Evolutionary conservation across 139 green algal genomes (phyloP), one percentile per base, ranked within the genome.

Genomic region (Parachlorella kessleri): DNA sequence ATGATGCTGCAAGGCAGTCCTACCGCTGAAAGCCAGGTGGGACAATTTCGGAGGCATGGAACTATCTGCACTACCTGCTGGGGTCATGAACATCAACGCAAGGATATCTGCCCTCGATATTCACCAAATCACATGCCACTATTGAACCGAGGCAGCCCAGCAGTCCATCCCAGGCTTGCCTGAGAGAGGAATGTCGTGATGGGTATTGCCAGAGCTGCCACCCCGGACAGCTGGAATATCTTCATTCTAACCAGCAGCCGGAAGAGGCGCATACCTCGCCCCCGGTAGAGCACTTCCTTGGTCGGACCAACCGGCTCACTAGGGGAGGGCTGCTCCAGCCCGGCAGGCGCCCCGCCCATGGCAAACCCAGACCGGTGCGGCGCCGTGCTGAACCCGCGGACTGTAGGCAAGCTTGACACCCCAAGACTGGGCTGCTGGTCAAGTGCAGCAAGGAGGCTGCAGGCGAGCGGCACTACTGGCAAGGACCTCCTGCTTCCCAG

Each of bases 201-300:
- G 26, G 79, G 75, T 2, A 85, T 42, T 0, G 65, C 78, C 48
- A 83, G 38, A 6, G 80, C 80, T 28, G 82, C 81, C 37, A 92
- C 83, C 23, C 89, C 90, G 8, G 84, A 70, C 37, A 96, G 69
- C 79, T 96, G 92, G 37, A 94, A 91, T 3, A 96, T 67, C 54
- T 84, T 83, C 40, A 84, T 26, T 36, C 75, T 82, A 18, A 96
- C 92, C 4, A 95, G 79, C 55, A 94, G 69, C 3, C 91, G 72
- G 74, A 93, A 94, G 3, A 88, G 41, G 48, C 84, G 76, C 84
- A 95, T 94, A 42, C 87, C 85, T 4, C 35, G 64, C n/a, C 90
- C 90, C 4, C 76, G 73, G 84, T 94, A 94, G 59, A 94, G 81
- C 40, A 94, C 84, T 30, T 82, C 70, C 69, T 82, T 90, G 14